phyloP scores from a whole-genome alignment of 257 asterid genomes.

The Rauvolfia tetraphylla region DNA sequence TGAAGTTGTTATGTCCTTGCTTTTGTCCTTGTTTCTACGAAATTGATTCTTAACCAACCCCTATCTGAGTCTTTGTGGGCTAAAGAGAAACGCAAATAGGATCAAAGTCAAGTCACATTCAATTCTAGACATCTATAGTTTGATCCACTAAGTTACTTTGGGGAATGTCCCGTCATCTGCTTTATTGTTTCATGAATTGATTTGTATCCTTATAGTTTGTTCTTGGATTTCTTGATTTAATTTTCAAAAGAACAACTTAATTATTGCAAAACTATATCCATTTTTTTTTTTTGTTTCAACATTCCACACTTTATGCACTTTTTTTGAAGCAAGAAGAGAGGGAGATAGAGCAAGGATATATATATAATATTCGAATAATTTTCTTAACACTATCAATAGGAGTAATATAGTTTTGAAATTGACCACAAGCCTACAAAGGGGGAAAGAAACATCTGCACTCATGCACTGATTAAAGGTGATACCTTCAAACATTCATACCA shows the following conservation, averaged over 20 bases:
- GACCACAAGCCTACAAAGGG: neutral
- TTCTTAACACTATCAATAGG: neutral
- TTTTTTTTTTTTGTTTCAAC: too few relatives aligned
- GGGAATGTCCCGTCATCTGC: neutral
- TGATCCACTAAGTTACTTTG: neutral
- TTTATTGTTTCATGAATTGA: neutral
- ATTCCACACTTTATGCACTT: too few relatives aligned
- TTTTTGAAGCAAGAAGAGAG: neutral
- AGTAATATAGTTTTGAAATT: neutral
- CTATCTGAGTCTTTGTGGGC: neutral
- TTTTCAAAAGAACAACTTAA: neutral
- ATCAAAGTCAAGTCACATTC: conserved; percentile 16
- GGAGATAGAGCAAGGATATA: neutral
- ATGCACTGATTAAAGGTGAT: neutral
- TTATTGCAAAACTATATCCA: too few relatives aligned
- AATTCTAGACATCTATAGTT: neutral
- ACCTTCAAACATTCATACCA: neutral
- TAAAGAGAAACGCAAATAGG: conserved; percentile 13
- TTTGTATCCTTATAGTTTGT: neutral
- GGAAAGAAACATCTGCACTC: neutral
- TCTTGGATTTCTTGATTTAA: neutral
- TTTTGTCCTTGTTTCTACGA: conserved; percentile 4
- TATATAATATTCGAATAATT: neutral
- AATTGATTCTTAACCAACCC: conserved; percentile 16
- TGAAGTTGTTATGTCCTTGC: neutral